These are phyloP conservation scores for Brasilioporus rufonigricans DNA, from an alignment of 768 basidiomycete species.

Conservation along the genomic window DNA sequence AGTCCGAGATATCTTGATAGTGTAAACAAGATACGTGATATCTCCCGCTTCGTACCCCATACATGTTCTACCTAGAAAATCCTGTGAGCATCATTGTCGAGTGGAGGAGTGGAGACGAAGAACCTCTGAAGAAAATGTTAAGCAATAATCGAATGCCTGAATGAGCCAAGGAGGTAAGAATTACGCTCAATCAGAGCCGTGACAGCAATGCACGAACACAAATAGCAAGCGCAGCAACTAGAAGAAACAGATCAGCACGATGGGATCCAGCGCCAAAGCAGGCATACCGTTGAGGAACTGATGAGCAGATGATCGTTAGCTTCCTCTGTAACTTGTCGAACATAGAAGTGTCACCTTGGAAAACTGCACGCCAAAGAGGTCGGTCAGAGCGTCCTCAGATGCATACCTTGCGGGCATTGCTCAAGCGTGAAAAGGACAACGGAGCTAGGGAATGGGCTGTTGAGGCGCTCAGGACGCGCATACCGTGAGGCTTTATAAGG, in stretches of 20 bases:
- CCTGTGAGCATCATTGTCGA: background rate
- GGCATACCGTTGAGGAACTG: conserved; percentile 22
- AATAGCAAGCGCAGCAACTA: conserved; percentile 20
- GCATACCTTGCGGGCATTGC: conserved; percentile 5
- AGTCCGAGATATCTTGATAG: conserved; percentile 28
- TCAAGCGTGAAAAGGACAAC: background rate
- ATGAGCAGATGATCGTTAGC: background rate
- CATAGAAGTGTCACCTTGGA: conserved; percentile 13
- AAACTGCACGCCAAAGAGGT: conserved; percentile 17
- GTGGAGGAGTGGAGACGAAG: background rate
- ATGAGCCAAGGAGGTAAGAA: background rate
- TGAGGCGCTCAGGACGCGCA: background rate
- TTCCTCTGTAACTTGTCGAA: background rate
- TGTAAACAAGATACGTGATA: conserved; percentile 24
- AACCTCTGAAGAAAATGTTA: conserved; percentile 26
- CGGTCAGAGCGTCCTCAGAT: conserved; percentile 2
- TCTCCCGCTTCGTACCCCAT: conserved; percentile 25
- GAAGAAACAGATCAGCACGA: background rate
- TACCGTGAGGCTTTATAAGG: background rate
- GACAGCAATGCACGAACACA: conserved; percentile 9
- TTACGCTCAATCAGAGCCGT: background rate
- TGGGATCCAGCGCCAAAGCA: background rate
- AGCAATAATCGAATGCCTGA: conserved; percentile 22
- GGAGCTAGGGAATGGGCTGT: background rate
- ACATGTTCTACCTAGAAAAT: conserved; percentile 17